phyloP scores from a whole-genome alignment of 2,329 filamentous ascomycete species.

The Cordyceps fumosorosea region DNA sequence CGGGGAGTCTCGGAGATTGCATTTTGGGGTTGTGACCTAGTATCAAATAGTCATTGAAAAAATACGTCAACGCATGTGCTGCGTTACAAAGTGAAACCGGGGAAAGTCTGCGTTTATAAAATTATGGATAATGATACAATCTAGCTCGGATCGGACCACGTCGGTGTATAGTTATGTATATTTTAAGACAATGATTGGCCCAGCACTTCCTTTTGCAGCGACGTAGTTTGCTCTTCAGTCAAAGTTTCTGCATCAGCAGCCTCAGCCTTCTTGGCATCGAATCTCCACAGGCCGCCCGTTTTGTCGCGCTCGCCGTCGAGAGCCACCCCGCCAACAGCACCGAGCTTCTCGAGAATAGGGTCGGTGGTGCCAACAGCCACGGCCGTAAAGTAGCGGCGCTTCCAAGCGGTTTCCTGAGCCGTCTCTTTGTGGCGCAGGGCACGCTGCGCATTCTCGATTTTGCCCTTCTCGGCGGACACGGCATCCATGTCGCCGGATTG shows the following conservation, averaged over 20 bases:
- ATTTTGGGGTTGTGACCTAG: conserved; percentile 1
- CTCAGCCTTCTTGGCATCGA: conserved; percentile 41
- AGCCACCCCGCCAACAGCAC: conserved; percentile 39
- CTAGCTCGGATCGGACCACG: background rate
- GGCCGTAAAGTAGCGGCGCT: conserved; percentile 71
- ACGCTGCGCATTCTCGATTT: conserved; percentile 87
- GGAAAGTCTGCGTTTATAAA: background rate
- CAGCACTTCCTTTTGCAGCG: conserved; percentile 39
- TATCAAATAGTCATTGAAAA: background rate
- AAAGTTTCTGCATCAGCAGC: conserved; percentile 31
- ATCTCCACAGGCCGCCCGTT: conserved; percentile 56
- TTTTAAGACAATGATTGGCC: conserved; percentile 25
- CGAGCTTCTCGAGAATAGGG: conserved; percentile 38
- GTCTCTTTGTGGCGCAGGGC: conserved; percentile 65
- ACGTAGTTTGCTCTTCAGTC: conserved; percentile 32
- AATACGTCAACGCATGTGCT: background rate
- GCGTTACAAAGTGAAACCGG: background rate
- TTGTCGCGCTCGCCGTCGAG: conserved; percentile 50
- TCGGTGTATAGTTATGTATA: background rate
- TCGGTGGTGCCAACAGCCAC: conserved; percentile 36
- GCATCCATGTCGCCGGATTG: conserved; percentile 76
- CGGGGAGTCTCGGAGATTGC: conserved; percentile 7
- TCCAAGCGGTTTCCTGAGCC: conserved; percentile 70
- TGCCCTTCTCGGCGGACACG: conserved; percentile 71
- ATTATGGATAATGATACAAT: background rate